Conservation (phyloP, 2,329 filamentous ascomycete genomes). For the Nannizziopsis arthrosporioides region DNA sequence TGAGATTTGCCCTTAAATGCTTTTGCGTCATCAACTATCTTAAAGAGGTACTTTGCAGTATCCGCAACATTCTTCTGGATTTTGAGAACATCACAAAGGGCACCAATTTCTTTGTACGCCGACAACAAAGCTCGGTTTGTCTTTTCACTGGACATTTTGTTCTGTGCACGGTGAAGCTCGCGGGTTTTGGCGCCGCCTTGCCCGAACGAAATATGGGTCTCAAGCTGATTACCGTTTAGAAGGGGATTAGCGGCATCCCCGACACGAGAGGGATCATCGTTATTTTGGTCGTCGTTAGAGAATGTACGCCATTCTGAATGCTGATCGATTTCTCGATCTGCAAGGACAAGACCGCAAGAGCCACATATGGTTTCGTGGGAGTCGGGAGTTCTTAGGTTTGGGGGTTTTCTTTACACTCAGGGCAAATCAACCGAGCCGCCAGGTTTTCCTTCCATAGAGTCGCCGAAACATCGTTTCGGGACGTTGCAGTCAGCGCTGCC, state of each 20-base stretch:
- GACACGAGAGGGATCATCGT: constrained; percentile 94
- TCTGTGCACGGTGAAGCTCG: constrained; percentile 72
- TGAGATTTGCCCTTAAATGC: constrained; percentile 91
- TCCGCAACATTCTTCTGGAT: constrained; percentile 73
- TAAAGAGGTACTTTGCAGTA: constrained; percentile 88
- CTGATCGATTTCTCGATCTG: constrained; percentile 84
- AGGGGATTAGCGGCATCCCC: constrained; percentile 86
- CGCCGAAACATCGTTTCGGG: constrained; percentile 32
- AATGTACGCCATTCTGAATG: constrained; percentile 98
- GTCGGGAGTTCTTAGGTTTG: constrained; percentile 85
- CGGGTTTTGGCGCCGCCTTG: constrained; percentile 58
- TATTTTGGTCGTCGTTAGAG: constrained; percentile 92
- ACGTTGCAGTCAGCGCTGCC: constrained; percentile 23
- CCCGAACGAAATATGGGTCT: constrained; percentile 76
- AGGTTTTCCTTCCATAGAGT: constrained; percentile 67
- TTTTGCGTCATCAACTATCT: constrained; percentile 83
- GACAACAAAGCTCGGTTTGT: constrained; percentile 66
- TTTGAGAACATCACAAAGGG: constrained; percentile 72
- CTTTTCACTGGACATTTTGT: constrained; percentile 70
- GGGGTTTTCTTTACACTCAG: constrained; percentile 84
- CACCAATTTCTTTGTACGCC: constrained; percentile 79
- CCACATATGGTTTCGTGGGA: constrained; percentile 87
- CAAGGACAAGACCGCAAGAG: constrained; percentile 81
- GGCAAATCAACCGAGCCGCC: constrained; percentile 73
- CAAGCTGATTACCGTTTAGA: constrained; percentile 77